Conservation (phyloP, 2,329 filamentous ascomycete species). For the Curvularia lunata region DNA sequence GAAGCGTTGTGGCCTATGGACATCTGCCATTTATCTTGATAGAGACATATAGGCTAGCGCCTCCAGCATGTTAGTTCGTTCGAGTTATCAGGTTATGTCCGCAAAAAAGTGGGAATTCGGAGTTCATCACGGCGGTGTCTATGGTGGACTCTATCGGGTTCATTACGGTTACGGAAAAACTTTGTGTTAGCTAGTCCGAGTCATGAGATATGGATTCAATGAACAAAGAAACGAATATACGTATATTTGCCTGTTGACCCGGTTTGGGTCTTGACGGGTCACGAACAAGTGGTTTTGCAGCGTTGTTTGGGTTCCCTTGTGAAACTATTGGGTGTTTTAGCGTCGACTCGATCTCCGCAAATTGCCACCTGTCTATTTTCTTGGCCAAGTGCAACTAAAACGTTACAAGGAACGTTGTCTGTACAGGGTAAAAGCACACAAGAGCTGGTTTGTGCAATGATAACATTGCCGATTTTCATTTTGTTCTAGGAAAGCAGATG, state of each 20-base stretch:
- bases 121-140: conserved; percentile 40
- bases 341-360: background rate
- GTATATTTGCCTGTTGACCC: background rate
- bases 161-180: conserved; percentile 30
- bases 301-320: background rate
- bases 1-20: conserved; percentile 30
- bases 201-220: conserved; percentile 22
- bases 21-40: conserved; percentile 41
- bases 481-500: background rate
- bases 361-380: background rate
- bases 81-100: conserved; percentile 30
- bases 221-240: conserved; percentile 11
- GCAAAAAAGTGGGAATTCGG: conserved; percentile 45
- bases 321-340: background rate
- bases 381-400: background rate
- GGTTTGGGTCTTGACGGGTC: background rate
- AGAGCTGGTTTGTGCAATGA: background rate
- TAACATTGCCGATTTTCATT: background rate
- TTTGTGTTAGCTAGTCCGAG: conserved; percentile 32
- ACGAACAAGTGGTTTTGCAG: background rate
- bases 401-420: background rate
- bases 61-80: conserved; percentile 40
- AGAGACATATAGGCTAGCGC: conserved; percentile 37
- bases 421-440: background rate
- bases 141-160: conserved; percentile 37